Base-by-base conservation (phyloP, 2,329 filamentous ascomycete genomes). In the Stylonectria norvegica region DNA sequence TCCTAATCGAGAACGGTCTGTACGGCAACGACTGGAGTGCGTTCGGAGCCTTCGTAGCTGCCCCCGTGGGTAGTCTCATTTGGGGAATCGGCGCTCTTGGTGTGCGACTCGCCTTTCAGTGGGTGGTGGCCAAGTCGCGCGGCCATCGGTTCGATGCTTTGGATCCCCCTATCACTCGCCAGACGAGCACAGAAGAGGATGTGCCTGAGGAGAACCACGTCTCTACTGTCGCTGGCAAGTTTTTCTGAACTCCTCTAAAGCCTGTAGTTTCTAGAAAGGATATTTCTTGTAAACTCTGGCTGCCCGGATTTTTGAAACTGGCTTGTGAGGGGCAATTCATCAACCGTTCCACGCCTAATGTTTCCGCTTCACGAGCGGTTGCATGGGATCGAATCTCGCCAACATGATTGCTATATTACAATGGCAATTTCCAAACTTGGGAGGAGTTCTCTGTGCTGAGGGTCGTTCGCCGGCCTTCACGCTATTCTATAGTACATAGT, bases 11-110 rank as follows among this genome's bases (percentile, higher is more conserved):
- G 59, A 72, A 83, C 49, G 87, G 87, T 1, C 70, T 93, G 15
- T 93, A 90, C 62, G 78, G 72, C 1, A 73, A 81, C 34, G 86
- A 91, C 61, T 93, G 88, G 88, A 84, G 80, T 47, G 85, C 78
- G 2, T 93, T 93, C 62, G 87, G 86, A 53, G 86, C 86, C 4
- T 93, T 91, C 55, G 82, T 91, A 4, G 85, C 84, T 8, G 86
- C 87, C 0, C 87, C 87, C 0, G 65, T 90, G 2, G 87, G 87
- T 1, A 85, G 85, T 16, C 56, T 91, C 14, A 64, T 90, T 22
- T 90, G 83, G 76, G 85, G 79, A 1, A 73, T 81, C 29, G 75
- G 70, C 2, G 85, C 83, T 5, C 73, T 86, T 23, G 71, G 56
- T 11, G 53, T 81, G 29, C 75, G 87, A 19, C 61, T 90, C 28